Evolutionary conservation across 2,329 filamentous ascomycete genomes (phyloP).

Genomic region (Chaetomium olivaceum): DNA sequence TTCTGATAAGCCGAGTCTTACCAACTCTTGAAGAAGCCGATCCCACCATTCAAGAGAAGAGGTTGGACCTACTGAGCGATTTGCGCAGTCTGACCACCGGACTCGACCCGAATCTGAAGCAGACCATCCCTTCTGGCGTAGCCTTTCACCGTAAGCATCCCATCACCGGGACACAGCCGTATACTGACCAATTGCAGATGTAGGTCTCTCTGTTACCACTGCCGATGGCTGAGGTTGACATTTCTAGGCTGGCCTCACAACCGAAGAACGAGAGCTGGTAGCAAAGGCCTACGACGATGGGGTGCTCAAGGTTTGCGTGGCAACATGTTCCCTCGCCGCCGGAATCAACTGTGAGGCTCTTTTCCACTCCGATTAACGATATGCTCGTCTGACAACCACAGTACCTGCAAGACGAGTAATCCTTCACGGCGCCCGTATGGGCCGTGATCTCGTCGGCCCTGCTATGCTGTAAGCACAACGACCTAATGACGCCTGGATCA

Average conservation of each 20-base stretch:
- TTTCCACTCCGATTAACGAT: neutral
- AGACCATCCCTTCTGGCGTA: constrained; percentile 65
- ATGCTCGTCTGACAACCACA: neutral
- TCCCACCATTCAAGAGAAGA: constrained; percentile 52
- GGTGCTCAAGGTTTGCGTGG: constrained; percentile 68
- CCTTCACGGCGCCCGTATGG: constrained; percentile 73
- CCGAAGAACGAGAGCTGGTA: constrained; percentile 72
- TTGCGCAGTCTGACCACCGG: constrained; percentile 66
- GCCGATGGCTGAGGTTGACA: neutral
- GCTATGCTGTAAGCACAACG: constrained; percentile 59
- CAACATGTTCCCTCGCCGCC: constrained; percentile 77
- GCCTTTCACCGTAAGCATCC: constrained; percentile 67
- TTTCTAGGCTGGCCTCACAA: constrained; percentile 64
- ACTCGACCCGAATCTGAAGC: constrained; percentile 64
- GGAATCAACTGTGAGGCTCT: constrained; percentile 63
- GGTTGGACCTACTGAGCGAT: constrained; percentile 65
- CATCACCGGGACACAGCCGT: neutral
- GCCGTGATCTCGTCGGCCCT: constrained; percentile 72
- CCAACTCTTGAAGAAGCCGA: constrained; percentile 52
- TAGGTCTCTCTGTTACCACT: constrained; percentile 29
- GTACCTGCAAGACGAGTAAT: constrained; percentile 72
- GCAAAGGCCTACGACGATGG: constrained; percentile 70
- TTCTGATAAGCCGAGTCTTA: constrained; percentile 66
- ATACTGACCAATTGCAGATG: constrained; percentile 38
- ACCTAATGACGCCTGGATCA: no score